phyloP scores from a whole-genome alignment of 306 rosid genomes.

The Castanospermum australe region DNA sequence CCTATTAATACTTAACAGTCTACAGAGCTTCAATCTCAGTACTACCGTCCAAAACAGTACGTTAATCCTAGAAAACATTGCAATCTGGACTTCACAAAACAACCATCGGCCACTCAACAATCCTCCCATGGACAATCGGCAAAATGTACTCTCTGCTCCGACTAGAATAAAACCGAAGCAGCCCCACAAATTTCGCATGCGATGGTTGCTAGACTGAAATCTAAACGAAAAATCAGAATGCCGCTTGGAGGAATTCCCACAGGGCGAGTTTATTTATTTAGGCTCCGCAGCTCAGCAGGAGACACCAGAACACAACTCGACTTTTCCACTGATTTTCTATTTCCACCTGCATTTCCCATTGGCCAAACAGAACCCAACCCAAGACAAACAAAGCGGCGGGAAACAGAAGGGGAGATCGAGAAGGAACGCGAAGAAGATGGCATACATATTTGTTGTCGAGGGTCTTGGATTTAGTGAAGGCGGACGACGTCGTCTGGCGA shows the following conservation, averaged over 20 bases:
- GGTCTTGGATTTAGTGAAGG: slow-evolving; percentile 89
- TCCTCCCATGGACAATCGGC: neutral
- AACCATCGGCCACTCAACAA: neutral
- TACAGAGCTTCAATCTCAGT: neutral
- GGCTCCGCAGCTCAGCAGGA: neutral
- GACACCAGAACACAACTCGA: neutral
- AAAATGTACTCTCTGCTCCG: neutral
- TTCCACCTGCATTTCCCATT: neutral
- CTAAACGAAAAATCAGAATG: neutral
- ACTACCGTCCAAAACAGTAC: neutral
- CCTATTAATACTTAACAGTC: neutral
- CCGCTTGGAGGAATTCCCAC: neutral
- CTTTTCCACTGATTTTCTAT: slow-evolving; percentile 1
- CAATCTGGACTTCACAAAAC: neutral
- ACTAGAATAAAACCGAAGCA: neutral
- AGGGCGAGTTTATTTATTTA: neutral
- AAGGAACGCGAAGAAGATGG: neutral
- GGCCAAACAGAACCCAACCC: neutral
- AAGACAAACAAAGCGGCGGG: neutral
- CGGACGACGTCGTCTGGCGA: slow-evolving; percentile 69
- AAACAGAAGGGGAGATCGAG: neutral
- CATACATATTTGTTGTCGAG: slow-evolving; percentile 91
- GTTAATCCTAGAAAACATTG: neutral
- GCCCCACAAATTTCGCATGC: neutral
- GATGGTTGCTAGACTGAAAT: neutral